These are phyloP conservation scores for Nemania sp. DNA, from an alignment of 2,329 filamentous ascomycete genomes.

Conservation along the genomic window DNA sequence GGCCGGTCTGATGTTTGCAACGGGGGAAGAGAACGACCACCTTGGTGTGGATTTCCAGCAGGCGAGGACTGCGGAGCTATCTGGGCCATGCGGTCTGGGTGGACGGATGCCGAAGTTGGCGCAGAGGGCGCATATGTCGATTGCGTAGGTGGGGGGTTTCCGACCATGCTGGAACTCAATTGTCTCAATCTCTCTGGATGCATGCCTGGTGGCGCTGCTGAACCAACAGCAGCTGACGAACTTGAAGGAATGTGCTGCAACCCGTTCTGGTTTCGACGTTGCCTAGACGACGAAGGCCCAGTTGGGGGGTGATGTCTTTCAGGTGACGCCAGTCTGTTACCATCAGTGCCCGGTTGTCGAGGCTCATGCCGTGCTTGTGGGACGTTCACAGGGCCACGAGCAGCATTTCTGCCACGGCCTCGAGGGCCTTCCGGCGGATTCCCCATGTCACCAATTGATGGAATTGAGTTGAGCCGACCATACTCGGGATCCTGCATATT, in stretches of 20 bases:
- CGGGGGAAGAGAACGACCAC: conserved; percentile 48
- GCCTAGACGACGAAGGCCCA: conserved; percentile 63
- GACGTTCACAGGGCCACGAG: conserved; percentile 55
- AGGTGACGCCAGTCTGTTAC: conserved; percentile 58
- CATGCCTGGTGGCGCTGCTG: conserved; percentile 45
- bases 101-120: conserved; percentile 48
- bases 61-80: conserved; percentile 48
- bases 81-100: conserved; percentile 59
- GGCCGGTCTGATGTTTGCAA: conserved; percentile 52
- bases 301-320: conserved; percentile 65
- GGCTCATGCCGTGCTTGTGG: conserved; percentile 57
- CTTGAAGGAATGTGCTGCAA: conserved; percentile 47
- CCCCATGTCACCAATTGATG: conserved; percentile 55
- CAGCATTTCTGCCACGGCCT: conserved; percentile 60
- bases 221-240: conserved; percentile 41
- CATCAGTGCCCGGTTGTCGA: conserved; percentile 57
- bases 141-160: conserved; percentile 41
- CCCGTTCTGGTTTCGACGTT: conserved; percentile 56
- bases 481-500: conserved; percentile 71
- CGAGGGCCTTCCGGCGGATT: conserved; percentile 68
- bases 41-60: conserved; percentile 44
- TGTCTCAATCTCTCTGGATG: conserved; percentile 51
- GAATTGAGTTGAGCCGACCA: conserved; percentile 68
- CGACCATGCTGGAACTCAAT: conserved; percentile 40
- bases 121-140: conserved; percentile 43